Conservation (phyloP, 306 rosid species). For the Purshia tridentata region DNA sequence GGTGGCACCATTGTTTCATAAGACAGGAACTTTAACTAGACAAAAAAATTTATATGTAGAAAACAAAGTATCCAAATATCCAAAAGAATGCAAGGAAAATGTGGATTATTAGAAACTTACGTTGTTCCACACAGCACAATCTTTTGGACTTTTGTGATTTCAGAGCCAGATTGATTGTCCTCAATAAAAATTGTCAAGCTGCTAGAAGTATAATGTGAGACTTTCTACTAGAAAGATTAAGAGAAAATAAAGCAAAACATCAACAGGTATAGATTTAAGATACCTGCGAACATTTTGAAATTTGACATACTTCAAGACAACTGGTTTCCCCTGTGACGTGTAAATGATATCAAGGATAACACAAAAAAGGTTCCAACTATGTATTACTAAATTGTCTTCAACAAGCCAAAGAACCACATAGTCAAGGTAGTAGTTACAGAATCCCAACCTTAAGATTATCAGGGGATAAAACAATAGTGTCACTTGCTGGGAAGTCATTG, state of each 20-base stretch:
- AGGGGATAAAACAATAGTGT: constrained; percentile 57
- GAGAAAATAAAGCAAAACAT: constrained; percentile 4
- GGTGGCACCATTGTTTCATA: no score
- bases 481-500: constrained; percentile 83
- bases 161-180: constrained; percentile 84
- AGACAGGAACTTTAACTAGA: no score
- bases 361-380: constrained; percentile 10
- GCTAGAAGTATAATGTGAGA: constrained; percentile 36
- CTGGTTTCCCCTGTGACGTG: constrained; percentile 73
- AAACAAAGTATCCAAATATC: not conserved
- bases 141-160: constrained; percentile 79
- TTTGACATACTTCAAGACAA: constrained; percentile 77
- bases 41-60: not conserved
- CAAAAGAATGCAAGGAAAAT: constrained; percentile 3
- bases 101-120: constrained; percentile 48
- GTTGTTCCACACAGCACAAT: constrained; percentile 78
- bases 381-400: not conserved
- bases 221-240: not conserved
- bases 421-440: constrained; percentile 9
- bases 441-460: constrained; percentile 65
- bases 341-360: constrained; percentile 10
- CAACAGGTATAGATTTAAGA: constrained; percentile 22
- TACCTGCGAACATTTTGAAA: constrained; percentile 98
- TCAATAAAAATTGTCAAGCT: constrained; percentile 92
- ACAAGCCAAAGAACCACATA: not conserved